A percentile compares a stretch with the other conserved stretches of the same genome.
These are phyloP conservation scores for Debaryomyces robertsiae DNA, from an alignment of 1,139 yeast genomes.

Conservation along the genomic window DNA sequence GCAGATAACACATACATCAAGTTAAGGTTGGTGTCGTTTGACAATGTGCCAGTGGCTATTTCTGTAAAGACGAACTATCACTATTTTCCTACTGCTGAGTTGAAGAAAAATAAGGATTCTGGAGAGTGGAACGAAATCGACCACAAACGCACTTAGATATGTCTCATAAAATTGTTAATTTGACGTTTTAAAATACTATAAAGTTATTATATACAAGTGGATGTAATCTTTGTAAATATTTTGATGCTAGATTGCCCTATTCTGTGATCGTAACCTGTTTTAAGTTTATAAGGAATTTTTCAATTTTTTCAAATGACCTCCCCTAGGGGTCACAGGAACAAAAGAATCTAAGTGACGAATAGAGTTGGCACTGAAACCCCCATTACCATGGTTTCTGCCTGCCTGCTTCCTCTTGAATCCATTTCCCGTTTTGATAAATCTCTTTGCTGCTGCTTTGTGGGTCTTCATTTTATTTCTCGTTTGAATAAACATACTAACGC, in stretches of 20 bases:
- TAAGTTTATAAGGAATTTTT: slow-evolving; percentile 25
- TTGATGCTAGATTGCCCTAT: too few species aligned
- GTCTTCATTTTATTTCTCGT: slow-evolving; percentile 60
- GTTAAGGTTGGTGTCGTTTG: slow-evolving; percentile 79
- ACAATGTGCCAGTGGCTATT: slow-evolving; percentile 81
- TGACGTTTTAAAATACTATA: slow-evolving; percentile 2
- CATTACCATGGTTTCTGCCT: slow-evolving; percentile 91
- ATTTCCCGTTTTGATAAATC: slow-evolving; percentile 71
- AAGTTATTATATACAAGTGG: slow-evolving; percentile 5
- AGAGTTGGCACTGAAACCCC: slow-evolving; percentile 75
- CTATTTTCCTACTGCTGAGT: slow-evolving; percentile 82
- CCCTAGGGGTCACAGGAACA: slow-evolving; percentile 53
- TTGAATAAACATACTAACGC: slow-evolving; percentile 31
- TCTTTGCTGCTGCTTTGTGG: slow-evolving; percentile 76
- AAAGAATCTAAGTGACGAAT: slow-evolving; percentile 67
- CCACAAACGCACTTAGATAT: slow-evolving; percentile 4
- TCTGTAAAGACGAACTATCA: slow-evolving; percentile 88
- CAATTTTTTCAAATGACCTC: slow-evolving; percentile 58
- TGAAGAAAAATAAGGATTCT: slow-evolving; percentile 46
- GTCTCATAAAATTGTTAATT: not conserved
- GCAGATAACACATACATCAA: slow-evolving; percentile 83
- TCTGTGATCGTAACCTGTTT: not conserved
- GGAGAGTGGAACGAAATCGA: slow-evolving; percentile 57
- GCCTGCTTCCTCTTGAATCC: slow-evolving; percentile 66
- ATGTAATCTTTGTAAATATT: too few species aligned